These are phyloP conservation scores for Hypoxylon sp. DNA, from an alignment of 2,329 filamentous ascomycete genomes.

Conservation along the genomic window DNA sequence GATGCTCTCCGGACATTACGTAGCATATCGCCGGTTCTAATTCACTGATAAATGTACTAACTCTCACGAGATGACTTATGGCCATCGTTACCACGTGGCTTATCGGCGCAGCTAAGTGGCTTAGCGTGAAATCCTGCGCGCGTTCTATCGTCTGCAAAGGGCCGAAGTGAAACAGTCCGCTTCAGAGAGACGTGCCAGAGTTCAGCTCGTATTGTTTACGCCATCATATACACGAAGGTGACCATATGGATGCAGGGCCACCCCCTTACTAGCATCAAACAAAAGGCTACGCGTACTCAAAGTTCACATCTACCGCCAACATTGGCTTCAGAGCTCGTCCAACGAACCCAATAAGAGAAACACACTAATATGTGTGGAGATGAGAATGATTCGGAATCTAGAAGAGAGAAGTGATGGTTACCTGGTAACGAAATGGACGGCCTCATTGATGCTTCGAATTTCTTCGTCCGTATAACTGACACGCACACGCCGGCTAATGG, in stretches of 20 bases:
- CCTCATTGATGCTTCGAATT: neutral
- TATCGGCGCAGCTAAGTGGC: slow-evolving; percentile 19
- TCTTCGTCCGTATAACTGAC: neutral
- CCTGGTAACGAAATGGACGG: neutral
- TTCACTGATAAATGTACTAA: slow-evolving; percentile 1
- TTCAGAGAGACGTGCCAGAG: neutral
- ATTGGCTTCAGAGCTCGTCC: neutral
- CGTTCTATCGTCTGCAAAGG: slow-evolving; percentile 13
- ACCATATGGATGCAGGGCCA: neutral
- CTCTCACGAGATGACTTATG: slow-evolving; percentile 4
- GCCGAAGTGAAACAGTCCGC: slow-evolving; percentile 5
- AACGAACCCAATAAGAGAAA: neutral
- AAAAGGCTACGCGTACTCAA: neutral
- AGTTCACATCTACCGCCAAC: neutral
- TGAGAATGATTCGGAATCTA: neutral
- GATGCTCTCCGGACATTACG: slow-evolving; percentile 4
- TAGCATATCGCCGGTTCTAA: slow-evolving; percentile 4
- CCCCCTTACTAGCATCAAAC: neutral
- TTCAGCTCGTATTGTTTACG: slow-evolving; percentile 10
- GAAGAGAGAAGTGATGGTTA: neutral
- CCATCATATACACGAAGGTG: neutral
- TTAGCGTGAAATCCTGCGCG: slow-evolving; percentile 4
- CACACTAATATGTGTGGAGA: neutral
- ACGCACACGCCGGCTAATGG: neutral
- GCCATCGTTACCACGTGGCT: slow-evolving; percentile 17